phyloP scores from a whole-genome alignment of 805 yeast species.

The Metschnikowia orientalis region DNA sequence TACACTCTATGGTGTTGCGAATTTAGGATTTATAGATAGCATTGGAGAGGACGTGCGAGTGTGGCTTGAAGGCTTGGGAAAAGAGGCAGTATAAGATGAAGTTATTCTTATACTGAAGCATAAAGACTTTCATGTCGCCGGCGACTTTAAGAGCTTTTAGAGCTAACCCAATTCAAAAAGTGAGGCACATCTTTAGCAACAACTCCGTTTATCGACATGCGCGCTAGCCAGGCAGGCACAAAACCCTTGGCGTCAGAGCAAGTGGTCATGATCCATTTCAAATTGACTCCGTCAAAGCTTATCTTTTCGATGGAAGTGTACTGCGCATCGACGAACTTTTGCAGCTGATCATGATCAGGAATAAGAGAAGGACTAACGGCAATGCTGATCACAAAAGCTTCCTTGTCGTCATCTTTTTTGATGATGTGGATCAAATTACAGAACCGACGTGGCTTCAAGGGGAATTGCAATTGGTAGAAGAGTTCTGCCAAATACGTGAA shows the following conservation, averaged over 20 bases:
- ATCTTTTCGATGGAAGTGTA: constrained; percentile 37
- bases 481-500: constrained; percentile 29
- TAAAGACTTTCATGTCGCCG: no score
- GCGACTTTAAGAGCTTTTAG: no score
- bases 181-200: constrained; percentile 40
- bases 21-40: constrained; percentile 37
- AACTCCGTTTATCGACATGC: constrained; percentile 27
- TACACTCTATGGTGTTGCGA: constrained; percentile 27
- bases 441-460: constrained; percentile 33
- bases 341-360: constrained; percentile 10
- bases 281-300: constrained; percentile 17
- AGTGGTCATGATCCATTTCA: constrained; percentile 39
- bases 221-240: constrained; percentile 36
- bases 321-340: constrained; percentile 24
- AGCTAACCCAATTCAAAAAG: constrained; percentile 29
- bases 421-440: constrained; percentile 33
- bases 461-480: constrained; percentile 34
- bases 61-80: constrained; percentile 33
- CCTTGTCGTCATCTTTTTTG: constrained; percentile 14
- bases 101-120: no score
- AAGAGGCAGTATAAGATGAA: no score
- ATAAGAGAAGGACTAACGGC: constrained; percentile 28
- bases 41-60: constrained; percentile 39
- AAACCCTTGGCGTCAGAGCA: constrained; percentile 37
- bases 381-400: constrained; percentile 30